Evolutionary conservation across 768 basidiomycete species (phyloP), one percentile per base, ranked within the genome.

Genomic region (Mrakia hoshinonis): DNA sequence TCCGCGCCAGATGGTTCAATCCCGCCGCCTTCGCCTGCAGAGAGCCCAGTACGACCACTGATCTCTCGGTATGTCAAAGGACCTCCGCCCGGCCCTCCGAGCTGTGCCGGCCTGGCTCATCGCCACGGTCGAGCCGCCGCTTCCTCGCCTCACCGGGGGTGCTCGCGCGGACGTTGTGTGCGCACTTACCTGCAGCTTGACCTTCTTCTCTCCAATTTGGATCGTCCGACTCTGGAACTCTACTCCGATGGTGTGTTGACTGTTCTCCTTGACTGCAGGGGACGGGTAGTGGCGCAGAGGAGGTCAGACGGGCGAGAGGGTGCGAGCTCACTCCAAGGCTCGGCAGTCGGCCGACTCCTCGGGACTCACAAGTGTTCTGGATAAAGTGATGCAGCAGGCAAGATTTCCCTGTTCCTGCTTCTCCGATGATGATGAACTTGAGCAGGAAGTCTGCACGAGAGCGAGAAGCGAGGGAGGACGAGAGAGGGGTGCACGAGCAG

Each of bases 391-490:
- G 92, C 64, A 99, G 83, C 67, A 98, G 82, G 80, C 96, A 98
- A 26, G 93, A 94, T 84, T 99, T 99, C 48, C 96, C 96, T 4
- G 92, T 90, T 74, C 93, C 95, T 26, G 95, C 90, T 83, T 72
- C 75, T 91, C 95, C 95, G 76, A 97, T 92, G 75, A 98, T 86
- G 78, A 97, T 96, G 81, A 93, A 92, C 82, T 99, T 99, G 87
- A 97, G 92, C 75, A 99, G 85, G 80, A 96, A 98, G 82, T 99
- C 96, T 96, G 73, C 24, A 29, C 38, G 12, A 4, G n/a, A 48
- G 13, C 26, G n/a, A n/a, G n/a, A 22, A 24, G 80, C 55, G 54
- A 75, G 74, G 77, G 75, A 75, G 66, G 72, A 72, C 65, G 69
- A 63, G 70, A 43, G 31, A 46, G 22, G 63, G 43, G 26, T 48